Evolutionary conservation across 164 flowering plant genomes (phyloP), one percentile per base, ranked within the genome.

Genomic region (Vitis labrusca): DNA sequence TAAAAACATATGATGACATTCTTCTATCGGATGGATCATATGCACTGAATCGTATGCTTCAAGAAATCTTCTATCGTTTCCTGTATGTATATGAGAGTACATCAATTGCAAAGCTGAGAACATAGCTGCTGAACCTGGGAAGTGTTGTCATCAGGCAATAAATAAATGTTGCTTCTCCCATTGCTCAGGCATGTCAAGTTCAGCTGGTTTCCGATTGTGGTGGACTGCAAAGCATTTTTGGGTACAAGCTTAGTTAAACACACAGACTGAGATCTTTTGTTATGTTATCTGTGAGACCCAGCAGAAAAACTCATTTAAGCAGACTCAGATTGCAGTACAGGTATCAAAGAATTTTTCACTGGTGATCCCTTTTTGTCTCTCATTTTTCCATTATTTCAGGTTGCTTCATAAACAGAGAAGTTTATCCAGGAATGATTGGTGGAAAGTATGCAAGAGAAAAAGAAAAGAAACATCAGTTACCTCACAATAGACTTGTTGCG

Each of bases 131-230:
- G 73, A 55, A 76, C 4, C 50, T 65, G 59, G n/a, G 71, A 54
- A 57, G 72, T 17, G 30, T 54, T 54, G 13, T 12, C 50, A 15
- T 63, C 47, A 7, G 63, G 10, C 63, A 84, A 30, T 4, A 16
- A 16, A 64, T 72, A 81, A 9, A 17, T 19, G 17, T 53, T 17
- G 70, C 69, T 82, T 72, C 51, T 82, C 9, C 84, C 79, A 27
- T 71, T 79, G 70, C 66, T 61, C 15, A 73, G 52, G 74, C 90
- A 86, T 13, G 85, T 82, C 79, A 86, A 14, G 73, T 76, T 78
- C 58, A 81, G 54, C 60, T 76, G 78, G 59, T 76, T 78, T 44
- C 75, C 83, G 0, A 58, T 2, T 51, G 75, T 76, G 65, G 10
- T 78, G 1, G 84, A 65, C 89, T 86, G 87, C 85, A 83, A 50